Conservation (phyloP, 805 yeast species). For the Ogataea sp. region DNA sequence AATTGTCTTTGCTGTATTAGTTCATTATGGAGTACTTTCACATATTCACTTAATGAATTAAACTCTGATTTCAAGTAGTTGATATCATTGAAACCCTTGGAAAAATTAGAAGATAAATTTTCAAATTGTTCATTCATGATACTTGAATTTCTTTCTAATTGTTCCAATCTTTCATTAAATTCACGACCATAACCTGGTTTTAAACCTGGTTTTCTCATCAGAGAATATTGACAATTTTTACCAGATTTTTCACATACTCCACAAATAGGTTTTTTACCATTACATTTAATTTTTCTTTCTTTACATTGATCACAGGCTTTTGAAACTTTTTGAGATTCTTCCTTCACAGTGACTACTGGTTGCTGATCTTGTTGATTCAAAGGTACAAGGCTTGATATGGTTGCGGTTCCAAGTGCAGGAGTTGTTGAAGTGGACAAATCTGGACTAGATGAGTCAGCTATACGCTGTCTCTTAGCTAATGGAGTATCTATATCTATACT, state of each 20-base stretch:
- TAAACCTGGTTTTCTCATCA: slow-evolving; percentile 18
- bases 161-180: slow-evolving; percentile 9
- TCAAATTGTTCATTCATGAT: neutral
- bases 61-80: neutral
- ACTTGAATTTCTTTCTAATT: neutral
- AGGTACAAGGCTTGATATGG: neutral
- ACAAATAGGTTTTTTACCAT: slow-evolving; percentile 1
- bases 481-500: too few relatives aligned
- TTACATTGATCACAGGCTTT: slow-evolving; percentile 2
- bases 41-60: slow-evolving; percentile 1
- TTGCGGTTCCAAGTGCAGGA: neutral
- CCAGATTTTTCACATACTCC: neutral
- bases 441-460: neutral
- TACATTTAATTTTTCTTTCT: slow-evolving; percentile 2
- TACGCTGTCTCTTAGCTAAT: neutral
- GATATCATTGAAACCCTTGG: neutral
- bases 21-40: slow-evolving; percentile 2
- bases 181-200: slow-evolving; percentile 19
- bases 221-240: slow-evolving; percentile 10
- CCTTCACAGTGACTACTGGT: neutral
- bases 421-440: neutral
- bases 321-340: neutral
- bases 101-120: neutral
- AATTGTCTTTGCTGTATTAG: neutral
- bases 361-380: too few relatives aligned